Evolutionary conservation across 129 eudicot genomes (phyloP).

Genomic region (Flaveria sonorensis): DNA sequence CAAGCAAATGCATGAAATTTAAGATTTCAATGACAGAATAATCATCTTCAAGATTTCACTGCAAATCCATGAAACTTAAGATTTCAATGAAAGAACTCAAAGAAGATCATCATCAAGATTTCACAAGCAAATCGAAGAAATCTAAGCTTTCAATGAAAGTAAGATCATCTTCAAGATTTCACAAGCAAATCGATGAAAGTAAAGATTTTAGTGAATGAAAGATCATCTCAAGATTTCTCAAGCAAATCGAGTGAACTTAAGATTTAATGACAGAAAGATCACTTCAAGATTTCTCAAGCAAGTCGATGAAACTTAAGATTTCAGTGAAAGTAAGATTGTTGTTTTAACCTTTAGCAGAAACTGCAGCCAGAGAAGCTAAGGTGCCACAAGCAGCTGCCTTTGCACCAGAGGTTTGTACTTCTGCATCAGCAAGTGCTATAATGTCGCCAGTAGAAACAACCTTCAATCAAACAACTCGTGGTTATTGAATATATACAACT

Average conservation of each 20-base stretch:
- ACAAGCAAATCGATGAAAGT: constrained; percentile 2
- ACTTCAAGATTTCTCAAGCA: constrained; percentile 22
- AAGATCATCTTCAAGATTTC: constrained; percentile 19
- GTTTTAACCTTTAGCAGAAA: constrained; percentile 66
- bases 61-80: not conserved
- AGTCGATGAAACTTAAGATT: not conserved
- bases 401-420: constrained; percentile 23
- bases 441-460: constrained; percentile 48
- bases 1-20: constrained; percentile 11
- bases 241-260: not conserved
- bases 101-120: constrained; percentile 1
- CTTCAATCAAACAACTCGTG: constrained; percentile 36
- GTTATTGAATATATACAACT: not conserved
- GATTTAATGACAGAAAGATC: not conserved
- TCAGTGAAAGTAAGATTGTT: not conserved
- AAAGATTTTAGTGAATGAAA: not conserved
- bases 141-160: not conserved
- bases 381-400: no score
- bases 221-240: constrained; percentile 26
- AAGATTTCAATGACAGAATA: not conserved
- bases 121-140: constrained; percentile 6
- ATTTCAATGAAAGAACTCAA: not conserved
- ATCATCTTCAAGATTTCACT: constrained; percentile 14
- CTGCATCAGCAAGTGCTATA: constrained; percentile 65
- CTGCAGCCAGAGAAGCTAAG: constrained; percentile 40